Evolutionary conservation across 768 basidiomycete species (phyloP), one percentile per base, ranked within the genome.

Genomic region (Mycena haematopus): DNA sequence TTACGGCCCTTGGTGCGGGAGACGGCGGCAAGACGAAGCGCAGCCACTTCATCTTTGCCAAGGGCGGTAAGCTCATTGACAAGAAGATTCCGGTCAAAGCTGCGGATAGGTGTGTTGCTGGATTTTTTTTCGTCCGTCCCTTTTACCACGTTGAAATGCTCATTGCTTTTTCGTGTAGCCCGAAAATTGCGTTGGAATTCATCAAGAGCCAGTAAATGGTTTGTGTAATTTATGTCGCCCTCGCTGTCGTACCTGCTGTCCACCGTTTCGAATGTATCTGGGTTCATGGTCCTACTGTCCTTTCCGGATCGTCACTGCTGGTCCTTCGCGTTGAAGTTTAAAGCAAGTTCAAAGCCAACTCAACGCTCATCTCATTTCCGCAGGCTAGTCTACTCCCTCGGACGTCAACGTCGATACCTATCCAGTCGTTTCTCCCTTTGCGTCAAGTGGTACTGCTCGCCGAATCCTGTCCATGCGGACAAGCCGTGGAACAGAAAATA

Each of bases 1-100:
- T 98, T 67, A 82, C 83, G 35, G 90, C 87, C 2, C 82, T 99
- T 29, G 96, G 95, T 17, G 93, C 93, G 15, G 88, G 83, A 0
- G 85, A 85, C 36, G 88, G 88, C 10, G 91, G 89, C 38, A 92
- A 86, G 79, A 93, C 93, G 56, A 93, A 92, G 78, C 86, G 96
- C 15, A 95, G 92, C 66, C 95, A 96, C 75, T 97, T 96, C 75
- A 86, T 98, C 68, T 96, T 98, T 68, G 92, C 87, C 68, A 91
- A 92, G 74, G 95, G 93, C 7, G 96, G 95, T 1, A 93, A 93
- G 74, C 80, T 99, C 45, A 76, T 96, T 4, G 90, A 96, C 17
- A 92, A 87, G 78, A 88, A 87, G 71, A 78, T 93, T 17, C 93
- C 93, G 1, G 95, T 96, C 52, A 91, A 94, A 71, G 92, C 95